phyloP scores from a whole-genome alignment of 2,329 filamentous ascomycete species.

The Canariomyces notabilis region DNA sequence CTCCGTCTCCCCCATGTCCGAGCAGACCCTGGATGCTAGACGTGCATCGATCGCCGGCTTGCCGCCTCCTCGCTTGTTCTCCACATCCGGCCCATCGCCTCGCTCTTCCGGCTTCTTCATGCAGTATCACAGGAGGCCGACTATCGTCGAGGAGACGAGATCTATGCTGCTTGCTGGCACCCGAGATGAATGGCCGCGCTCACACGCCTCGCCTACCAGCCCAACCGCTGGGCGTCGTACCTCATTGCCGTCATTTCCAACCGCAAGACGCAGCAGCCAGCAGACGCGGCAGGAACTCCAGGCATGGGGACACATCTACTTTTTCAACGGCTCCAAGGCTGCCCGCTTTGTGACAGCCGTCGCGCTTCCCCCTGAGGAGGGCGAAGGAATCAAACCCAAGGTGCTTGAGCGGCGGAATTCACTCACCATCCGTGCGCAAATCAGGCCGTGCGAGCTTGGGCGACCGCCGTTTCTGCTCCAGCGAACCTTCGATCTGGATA shows the following conservation, averaged over 20 bases:
- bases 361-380: slow-evolving; percentile 29
- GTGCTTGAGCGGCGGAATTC: slow-evolving; percentile 9
- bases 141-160: slow-evolving; percentile 29
- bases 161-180: slow-evolving; percentile 29
- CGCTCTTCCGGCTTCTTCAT: slow-evolving; percentile 10
- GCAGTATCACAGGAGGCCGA: slow-evolving; percentile 25
- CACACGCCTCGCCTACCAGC: slow-evolving; percentile 10
- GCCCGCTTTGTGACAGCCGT: slow-evolving; percentile 43
- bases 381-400: not conserved
- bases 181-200: slow-evolving; percentile 17
- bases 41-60: slow-evolving; percentile 13
- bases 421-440: slow-evolving; percentile 39
- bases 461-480: slow-evolving; percentile 44
- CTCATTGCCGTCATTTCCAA: slow-evolving; percentile 19
- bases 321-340: slow-evolving; percentile 37
- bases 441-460: slow-evolving; percentile 38
- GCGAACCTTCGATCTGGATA: slow-evolving; percentile 46
- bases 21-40: slow-evolving; percentile 24
- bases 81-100: slow-evolving; percentile 15
- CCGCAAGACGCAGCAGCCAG: slow-evolving; percentile 21
- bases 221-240: slow-evolving; percentile 24
- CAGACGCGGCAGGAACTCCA: slow-evolving; percentile 33
- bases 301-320: slow-evolving; percentile 38
- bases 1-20: slow-evolving; percentile 28
- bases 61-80: slow-evolving; percentile 16